Base-by-base conservation (phyloP, 2,329 filamentous ascomycete species). In the Alternaria sp. region DNA sequence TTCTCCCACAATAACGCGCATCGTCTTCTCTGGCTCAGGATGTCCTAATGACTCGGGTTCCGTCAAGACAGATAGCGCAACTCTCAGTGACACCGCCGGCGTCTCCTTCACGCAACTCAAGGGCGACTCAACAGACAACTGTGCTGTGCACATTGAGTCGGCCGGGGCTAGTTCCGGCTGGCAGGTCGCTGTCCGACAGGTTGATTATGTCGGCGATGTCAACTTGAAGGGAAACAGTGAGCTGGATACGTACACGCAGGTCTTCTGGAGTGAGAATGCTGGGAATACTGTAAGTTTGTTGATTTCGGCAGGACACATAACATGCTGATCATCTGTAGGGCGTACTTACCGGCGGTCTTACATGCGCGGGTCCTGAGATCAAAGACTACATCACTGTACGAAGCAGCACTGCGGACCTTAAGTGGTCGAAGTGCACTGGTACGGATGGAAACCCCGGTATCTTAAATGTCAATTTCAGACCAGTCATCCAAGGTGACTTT, bases 181-280 rank as follows among this genome's bases (percentile, higher is more conserved):
- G 74, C 74, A 76, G 57, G 68, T 73, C 14, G 73, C 70, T 1
- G 57, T 76, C 18, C 65, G 66, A 44, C 66, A 73, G 38, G 68
- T 74, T 5, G 59, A 63, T 38, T 74, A 74, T 38, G 56, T 62
- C 6, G 73, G 72, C 16, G 60, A 73, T 49, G 66, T 74, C 9
- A 57, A 54, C 11, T 51, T 76, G 60, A 68, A 64, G 46, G 61
- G 68, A n/a, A 65, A 67, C 11, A 70, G 64, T 12, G 62, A 66
- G 27, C 40, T 76, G 20, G 70, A 74, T 54, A 68, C 65, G 2
- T 67, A 66, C 38, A 74, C 73, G 14, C 63, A 68, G 25, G 63
- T 71, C 5, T 76, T 66, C 38, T 76, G 69, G 69, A 76, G 74
- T 51, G 70, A 76, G 28, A 66, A 72, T 36, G 74, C 74, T 36